Evolutionary conservation across 2,329 filamentous ascomycete species (phyloP), one percentile per base, ranked within the genome.

Genomic region (Monosporascus sp.): DNA sequence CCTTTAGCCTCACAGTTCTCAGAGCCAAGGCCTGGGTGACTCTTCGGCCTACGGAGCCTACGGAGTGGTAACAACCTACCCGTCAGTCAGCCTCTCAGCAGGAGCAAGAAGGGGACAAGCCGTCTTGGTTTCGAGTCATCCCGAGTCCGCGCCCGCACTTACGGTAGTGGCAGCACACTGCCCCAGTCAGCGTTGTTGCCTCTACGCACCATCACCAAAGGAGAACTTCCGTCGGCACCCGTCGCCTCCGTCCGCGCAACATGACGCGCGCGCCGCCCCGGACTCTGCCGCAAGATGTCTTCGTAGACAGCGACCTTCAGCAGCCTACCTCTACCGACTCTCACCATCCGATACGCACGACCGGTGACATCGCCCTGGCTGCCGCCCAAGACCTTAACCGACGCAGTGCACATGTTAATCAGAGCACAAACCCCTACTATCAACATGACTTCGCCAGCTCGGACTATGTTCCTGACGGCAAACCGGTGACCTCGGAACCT

Each of bases 241-340:
- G 28, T 31, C 28, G 11, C 9, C 28, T 31, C 28, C 4, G 28
- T 31, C 28, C 28, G 28, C 28, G 28, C 28, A 31, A 31, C 55
- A 68, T 68, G 65, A 66, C 63, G 51, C 49, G 56, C 43, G 60
- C 57, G 49, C 62, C 60, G 49, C 56, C 63, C 52, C 60, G 60
- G 46, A 52, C 59, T 48, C 59, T 63, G 46, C 56, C 62, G 52
- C 61, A 63, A 48, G 58, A 60, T 51, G 51, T 60, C 54, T 60
- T 63, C 56, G 56, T 58, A 55, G 56, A 60, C 47, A 57, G 59
- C 57, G 51, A 60, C 49, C 51, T 46, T 40, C 52, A 49, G 54
- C 54, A 58, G 14, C 55, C 54, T 44, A 54, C 59, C 37, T 54
- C 55, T 51, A 49, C 52, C 22, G 51, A 52, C 22, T 44, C 51